phyloP scores from a whole-genome alignment of 2,329 filamentous ascomycete species.

The Alternaria viburni region DNA sequence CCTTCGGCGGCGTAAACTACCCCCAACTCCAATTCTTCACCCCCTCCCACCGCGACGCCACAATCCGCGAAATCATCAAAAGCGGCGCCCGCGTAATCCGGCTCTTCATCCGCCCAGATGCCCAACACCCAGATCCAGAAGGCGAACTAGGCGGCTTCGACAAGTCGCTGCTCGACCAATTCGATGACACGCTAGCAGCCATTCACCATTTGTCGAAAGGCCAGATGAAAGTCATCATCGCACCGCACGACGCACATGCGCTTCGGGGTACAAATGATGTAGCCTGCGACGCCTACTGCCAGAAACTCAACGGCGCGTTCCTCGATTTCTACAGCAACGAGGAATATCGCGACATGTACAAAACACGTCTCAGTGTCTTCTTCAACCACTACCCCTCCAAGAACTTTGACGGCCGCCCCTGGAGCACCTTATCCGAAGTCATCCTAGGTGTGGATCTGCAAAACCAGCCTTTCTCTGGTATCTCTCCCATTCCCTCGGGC shows the following conservation, averaged over 20 bases:
- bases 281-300: conserved; percentile 45
- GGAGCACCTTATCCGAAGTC: conserved; percentile 38
- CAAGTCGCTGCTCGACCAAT: conserved; percentile 39
- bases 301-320: conserved; percentile 39
- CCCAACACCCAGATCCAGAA: conserved; percentile 41
- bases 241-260: conserved; percentile 44
- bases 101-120: conserved; percentile 40
- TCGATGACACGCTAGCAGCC: conserved; percentile 44
- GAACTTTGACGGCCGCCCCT: conserved; percentile 40
- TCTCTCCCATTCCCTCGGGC: conserved; percentile 43
- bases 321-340: conserved; percentile 45
- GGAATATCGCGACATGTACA: conserved; percentile 37
- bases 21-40: conserved; percentile 41
- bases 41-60: conserved; percentile 33
- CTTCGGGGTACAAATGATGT: conserved; percentile 39
- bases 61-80: conserved; percentile 38
- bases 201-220: conserved; percentile 45
- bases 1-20: conserved; percentile 46
- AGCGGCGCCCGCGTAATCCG: conserved; percentile 41
- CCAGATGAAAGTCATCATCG: conserved; percentile 45
- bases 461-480: conserved; percentile 44
- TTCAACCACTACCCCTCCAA: conserved; percentile 46
- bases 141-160: conserved; percentile 40
- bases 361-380: conserved; percentile 40
- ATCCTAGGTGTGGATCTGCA: conserved; percentile 46